A percentile compares a stretch with the other conserved stretches of the same genome.
Conservation (phyloP, 2,329 filamentous ascomycete genomes). For the Fusarium dimerum region DNA sequence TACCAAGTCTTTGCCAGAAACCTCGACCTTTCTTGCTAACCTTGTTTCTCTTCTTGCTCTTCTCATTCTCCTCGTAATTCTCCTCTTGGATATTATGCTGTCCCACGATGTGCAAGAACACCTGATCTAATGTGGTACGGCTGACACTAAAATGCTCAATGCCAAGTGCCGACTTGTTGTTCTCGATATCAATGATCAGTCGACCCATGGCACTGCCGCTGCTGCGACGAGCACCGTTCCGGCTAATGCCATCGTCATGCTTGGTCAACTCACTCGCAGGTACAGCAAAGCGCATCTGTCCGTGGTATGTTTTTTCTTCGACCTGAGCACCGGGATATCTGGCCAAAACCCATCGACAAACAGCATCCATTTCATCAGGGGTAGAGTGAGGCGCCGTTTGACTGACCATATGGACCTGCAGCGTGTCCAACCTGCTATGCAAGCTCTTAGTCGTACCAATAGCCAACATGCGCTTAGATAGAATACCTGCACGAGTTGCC, state of each 20-base stretch:
- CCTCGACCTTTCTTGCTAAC: too few species aligned
- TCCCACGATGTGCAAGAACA: conserved; percentile 68
- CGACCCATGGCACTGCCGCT: conserved; percentile 26
- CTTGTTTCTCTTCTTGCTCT: too few species aligned
- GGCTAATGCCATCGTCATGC: too few species aligned
- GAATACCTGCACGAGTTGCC: conserved; percentile 61
- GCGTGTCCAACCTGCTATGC: conserved; percentile 54
- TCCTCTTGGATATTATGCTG: conserved; percentile 49
- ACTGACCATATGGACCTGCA: conserved; percentile 65
- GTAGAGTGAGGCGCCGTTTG: conserved; percentile 60
- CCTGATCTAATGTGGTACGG: conserved; percentile 68
- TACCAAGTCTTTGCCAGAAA: too few species aligned
- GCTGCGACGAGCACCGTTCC: too few species aligned
- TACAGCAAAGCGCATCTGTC: conserved; percentile 46
- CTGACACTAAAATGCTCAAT: conserved; percentile 67
- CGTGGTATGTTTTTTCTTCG: conserved; percentile 61
- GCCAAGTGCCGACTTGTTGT: conserved; percentile 55
- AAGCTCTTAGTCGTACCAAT: conserved; percentile 62
- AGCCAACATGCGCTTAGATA: conserved; percentile 51
- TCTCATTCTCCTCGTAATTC: too few species aligned
- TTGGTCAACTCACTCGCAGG: too few species aligned
- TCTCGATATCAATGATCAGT: conserved; percentile 52
- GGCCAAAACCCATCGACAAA: conserved; percentile 55
- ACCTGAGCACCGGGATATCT: conserved; percentile 56
- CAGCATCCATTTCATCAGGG: conserved; percentile 54